Base-by-base conservation (phyloP, 352 stramenopile genomes). In the Phytophthora ohioensis region DNA sequence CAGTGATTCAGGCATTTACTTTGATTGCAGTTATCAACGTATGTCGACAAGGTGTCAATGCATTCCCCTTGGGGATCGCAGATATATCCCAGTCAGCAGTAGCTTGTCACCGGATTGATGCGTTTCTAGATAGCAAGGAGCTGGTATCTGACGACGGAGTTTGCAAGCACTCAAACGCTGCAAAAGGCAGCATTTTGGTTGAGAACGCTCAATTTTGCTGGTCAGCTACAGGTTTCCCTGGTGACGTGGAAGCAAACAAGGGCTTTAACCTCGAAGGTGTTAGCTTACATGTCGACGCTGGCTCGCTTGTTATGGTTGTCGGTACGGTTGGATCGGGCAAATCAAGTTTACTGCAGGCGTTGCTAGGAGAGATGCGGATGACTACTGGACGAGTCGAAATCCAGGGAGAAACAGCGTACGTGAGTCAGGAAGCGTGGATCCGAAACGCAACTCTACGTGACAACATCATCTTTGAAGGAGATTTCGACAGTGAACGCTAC, bases 321-420 rank as follows among this genome's bases (percentile, higher is more conserved):
- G 83, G 83, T 9, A 67, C 73, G 7, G 81, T 91, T n/a, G 83
- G 81, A 7, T 78, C 74, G 6, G 83, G 83, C 8, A 91, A 91
- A 48, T 88, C 83, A 3, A 88, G 79, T 49, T 57, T 89, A 9
- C 32, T 89, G 35, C 71, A 70, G 41, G 78, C 80, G 1, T n/a
- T 88, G 35, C 68, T 87, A 0, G 78, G 78, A 15, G 79, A 87
- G 35, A 86, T 88, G 71, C 68, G 5, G 47, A 74, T 41, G 52
- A 56, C 43, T 10, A 34, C 36, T 53, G 77, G 65, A n/a, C 30
- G 53, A 8, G 31, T 64, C 3, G 46, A 43, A 7, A 67, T 81
- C 9, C 41, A 51, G 1, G 73, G 69, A 4, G 34, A 76, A 47
- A 49, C 78, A 32, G 65, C 73, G n/a, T 84, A 81, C 48, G 69